Base-by-base conservation (phyloP, 75 land plant species). In the Picea sitchensis region DNA sequence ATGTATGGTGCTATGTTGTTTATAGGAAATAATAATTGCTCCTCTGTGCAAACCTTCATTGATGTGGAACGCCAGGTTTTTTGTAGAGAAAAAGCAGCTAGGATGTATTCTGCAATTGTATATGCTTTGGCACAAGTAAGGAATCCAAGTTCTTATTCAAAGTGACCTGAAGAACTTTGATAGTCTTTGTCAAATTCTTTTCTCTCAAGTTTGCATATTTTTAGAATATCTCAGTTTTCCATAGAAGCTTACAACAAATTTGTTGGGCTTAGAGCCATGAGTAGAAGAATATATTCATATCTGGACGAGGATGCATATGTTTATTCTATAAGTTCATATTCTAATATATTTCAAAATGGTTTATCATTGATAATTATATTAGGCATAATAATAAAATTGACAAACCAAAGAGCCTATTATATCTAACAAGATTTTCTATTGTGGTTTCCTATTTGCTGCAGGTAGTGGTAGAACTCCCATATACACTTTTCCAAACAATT, bases 381-480 rank as follows among this genome's bases (percentile, higher is more conserved):
- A 21, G 20, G 18, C 1, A 21, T 3, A 9, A 11, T 23, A 21
- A 14, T 20, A 14, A 47, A 73, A 2, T 38, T 38, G 20, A 30
- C 12, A 12, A 73, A 63, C 31, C 32, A 23, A 59, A 51, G 58
- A 64, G 83, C 0, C 81, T 65, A 3, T 30, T 63, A 26, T 11
- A 12, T 63, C 5, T 13, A 26, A 63, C 31, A 11, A 3, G 30
- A 63, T 63, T 63, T 63, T 26, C 65, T 63, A 23, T 77, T 9
- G n/a, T 64, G n/a, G 36, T 17, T 72, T 31, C 21, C 58, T 56
- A 5, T 57, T 3, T 77, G 3, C 21, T 57, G 26, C 90, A 92
- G 92, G 92, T 90, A 21, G 23, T 84, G 1, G 78, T 84, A 21
- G 98, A 95, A 68, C 76, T 93, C n/a, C 95, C 98, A 1, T 95